These are phyloP conservation scores for Blastocystis sp. DNA, from an alignment of 352 stramenopile genomes.

Conservation along the genomic window DNA sequence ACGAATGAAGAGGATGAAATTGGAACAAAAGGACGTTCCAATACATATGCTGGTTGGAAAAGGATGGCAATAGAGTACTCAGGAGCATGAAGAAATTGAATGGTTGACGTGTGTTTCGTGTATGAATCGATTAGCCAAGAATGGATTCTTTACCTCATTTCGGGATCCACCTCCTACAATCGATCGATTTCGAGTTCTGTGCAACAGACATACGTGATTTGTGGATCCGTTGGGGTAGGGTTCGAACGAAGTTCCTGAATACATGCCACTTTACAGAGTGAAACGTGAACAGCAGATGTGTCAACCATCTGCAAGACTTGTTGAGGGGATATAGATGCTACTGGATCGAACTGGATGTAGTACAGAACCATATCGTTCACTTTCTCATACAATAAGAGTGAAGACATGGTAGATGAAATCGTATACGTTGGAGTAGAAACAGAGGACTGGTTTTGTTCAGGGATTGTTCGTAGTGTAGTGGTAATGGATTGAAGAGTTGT, in stretches of 20 bases:
- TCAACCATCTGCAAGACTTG: no score
- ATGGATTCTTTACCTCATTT: background rate
- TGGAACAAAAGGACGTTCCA: slow-evolving; percentile 48
- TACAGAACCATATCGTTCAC: background rate
- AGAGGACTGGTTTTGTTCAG: background rate
- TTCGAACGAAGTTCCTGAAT: no score
- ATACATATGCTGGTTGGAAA: background rate
- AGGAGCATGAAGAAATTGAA: background rate
- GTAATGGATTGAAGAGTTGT: background rate
- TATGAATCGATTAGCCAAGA: background rate
- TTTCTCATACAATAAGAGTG: slow-evolving; percentile 4
- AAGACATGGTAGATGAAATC: background rate
- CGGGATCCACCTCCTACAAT: background rate
- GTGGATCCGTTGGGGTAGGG: no score
- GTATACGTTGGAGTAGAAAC: background rate
- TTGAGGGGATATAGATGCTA: background rate
- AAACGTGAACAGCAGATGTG: no score
- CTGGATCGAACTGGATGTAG: background rate
- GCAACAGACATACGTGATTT: background rate
- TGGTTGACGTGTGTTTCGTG: background rate
- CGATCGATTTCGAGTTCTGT: background rate
- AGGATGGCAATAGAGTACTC: background rate
- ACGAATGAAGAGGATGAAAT: background rate
- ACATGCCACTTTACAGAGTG: no score
- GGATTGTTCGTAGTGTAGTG: background rate